These are phyloP conservation scores for Novymonas esmeraldas DNA, from an alignment of 208 protist species.

Conservation along the genomic window DNA sequence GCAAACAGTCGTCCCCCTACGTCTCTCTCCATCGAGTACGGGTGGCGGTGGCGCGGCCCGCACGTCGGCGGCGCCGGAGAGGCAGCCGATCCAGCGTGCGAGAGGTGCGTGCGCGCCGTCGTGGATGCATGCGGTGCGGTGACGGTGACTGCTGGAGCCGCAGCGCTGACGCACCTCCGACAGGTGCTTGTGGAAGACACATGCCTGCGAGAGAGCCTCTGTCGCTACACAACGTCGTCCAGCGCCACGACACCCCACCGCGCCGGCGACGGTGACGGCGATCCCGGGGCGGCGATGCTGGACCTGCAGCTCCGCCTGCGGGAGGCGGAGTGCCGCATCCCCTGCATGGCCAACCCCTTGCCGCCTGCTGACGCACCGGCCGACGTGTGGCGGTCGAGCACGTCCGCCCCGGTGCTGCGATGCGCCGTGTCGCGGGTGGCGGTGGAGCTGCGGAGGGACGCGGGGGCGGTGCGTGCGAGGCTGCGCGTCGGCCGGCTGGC, in stretches of 20 bases:
- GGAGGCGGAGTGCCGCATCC: slow-evolving; percentile 10
- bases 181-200: neutral
- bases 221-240: slow-evolving; percentile 1
- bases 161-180: neutral
- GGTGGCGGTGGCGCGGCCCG: slow-evolving; percentile 8
- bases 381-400: neutral
- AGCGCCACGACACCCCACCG: neutral
- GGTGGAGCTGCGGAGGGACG: neutral
- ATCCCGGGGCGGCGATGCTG: neutral
- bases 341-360: neutral
- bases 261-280: neutral
- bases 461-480: neutral
- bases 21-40: slow-evolving; percentile 7
- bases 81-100: neutral
- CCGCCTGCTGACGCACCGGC: neutral
- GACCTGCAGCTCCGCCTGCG: slow-evolving; percentile 3
- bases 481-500: slow-evolving; percentile 16
- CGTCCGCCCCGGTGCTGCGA: slow-evolving; percentile 3
- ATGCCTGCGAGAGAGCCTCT: slow-evolving; percentile 6
- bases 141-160: neutral
- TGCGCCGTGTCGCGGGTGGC: neutral
- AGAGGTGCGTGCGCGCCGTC: neutral
- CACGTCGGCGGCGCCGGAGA: neutral
- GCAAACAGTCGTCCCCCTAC: too few relatives aligned
- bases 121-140: neutral